Conservation (phyloP, 2,329 filamentous ascomycete species). For the Alternaria metachromatica region DNA sequence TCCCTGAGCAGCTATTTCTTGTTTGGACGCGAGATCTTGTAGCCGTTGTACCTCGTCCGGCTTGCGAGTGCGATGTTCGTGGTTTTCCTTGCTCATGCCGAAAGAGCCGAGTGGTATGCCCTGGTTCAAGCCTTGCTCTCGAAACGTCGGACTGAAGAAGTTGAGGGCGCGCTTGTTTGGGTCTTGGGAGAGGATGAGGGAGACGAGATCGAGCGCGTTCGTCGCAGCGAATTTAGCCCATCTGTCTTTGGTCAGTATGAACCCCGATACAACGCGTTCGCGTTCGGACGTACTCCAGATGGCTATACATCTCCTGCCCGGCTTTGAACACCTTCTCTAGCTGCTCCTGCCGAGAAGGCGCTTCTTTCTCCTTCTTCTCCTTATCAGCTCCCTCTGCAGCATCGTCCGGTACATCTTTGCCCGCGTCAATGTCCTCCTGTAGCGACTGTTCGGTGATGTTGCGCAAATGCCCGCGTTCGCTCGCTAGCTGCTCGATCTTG, state of each 20-base stretch:
- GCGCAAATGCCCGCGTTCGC: constrained; percentile 81
- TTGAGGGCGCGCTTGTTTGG: constrained; percentile 32
- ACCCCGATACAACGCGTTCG: constrained; percentile 53
- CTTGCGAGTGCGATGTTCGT: constrained; percentile 25
- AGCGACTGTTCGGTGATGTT: constrained; percentile 77
- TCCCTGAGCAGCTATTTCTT: constrained; percentile 64
- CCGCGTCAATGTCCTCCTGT: constrained; percentile 67
- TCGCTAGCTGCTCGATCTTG: constrained; percentile 80
- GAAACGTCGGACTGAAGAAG: constrained; percentile 39
- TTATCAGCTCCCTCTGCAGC: constrained; percentile 54
- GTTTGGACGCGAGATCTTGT: constrained; percentile 40
- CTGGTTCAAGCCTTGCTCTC: constrained; percentile 27
- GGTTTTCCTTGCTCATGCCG: constrained; percentile 33
- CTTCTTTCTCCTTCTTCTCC: constrained; percentile 47
- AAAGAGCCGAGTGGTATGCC: constrained; percentile 49
- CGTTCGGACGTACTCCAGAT: constrained; percentile 56
- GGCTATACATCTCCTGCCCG: constrained; percentile 51
- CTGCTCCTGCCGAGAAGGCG: constrained; percentile 41
- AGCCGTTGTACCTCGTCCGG: constrained; percentile 41
- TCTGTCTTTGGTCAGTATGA: constrained; percentile 24
- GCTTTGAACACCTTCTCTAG: constrained; percentile 50
- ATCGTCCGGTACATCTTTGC: constrained; percentile 51
- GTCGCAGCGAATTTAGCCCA: constrained; percentile 40
- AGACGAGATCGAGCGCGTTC: constrained; percentile 43
- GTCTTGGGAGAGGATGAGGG: constrained; percentile 41